Base-by-base conservation (phyloP, 139 green algal species). In the Chlamydomonas eustigma region DNA sequence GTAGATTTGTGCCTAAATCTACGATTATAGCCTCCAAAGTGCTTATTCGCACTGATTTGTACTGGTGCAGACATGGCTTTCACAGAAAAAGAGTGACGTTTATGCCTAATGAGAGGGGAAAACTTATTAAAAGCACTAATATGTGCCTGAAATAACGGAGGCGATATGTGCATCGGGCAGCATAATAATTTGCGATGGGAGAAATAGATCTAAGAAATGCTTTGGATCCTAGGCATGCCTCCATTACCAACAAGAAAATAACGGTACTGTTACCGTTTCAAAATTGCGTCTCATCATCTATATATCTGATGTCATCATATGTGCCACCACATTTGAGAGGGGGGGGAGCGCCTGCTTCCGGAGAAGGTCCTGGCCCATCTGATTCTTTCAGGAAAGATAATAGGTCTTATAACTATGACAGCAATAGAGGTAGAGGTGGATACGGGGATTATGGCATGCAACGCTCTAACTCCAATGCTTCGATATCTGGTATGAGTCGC, bases 1-100 rank as follows among this genome's bases (percentile, higher is more conserved):
- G n/a, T 32, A 78, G 81, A 91, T 2, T 75, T 64, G 74, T 94
- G 89, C 74, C 88, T 87, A 80, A 91, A 97, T 22, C 86, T 75
- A 31, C 71, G 77, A 71, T 94, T 93, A 51, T 50, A 89, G 3
- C 92, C 91, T 3, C 85, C 87, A 65, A 88, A 94, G 22, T 87
- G 82, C 33, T 76, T 77, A 52, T 78, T 81, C 3, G n/a, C 36
- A 22, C 35, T 28, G 0, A 81, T 66, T 33, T 79, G 76, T 39
- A 76, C 37, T 28, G 68, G 35, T 22, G n/a, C n/a, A n/a, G n/a
- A n/a, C n/a, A n/a, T n/a, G n/a, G n/a, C n/a, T n/a, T n/a, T n/a
- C n/a, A n/a, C n/a, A n/a, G n/a, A n/a, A n/a, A n/a, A n/a, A n/a
- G n/a, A n/a, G n/a, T n/a, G n/a, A n/a, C n/a, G n/a, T n/a, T n/a